Base-by-base conservation (phyloP, 2,329 filamentous ascomycete species). In the Zymoseptoria passerinii region DNA sequence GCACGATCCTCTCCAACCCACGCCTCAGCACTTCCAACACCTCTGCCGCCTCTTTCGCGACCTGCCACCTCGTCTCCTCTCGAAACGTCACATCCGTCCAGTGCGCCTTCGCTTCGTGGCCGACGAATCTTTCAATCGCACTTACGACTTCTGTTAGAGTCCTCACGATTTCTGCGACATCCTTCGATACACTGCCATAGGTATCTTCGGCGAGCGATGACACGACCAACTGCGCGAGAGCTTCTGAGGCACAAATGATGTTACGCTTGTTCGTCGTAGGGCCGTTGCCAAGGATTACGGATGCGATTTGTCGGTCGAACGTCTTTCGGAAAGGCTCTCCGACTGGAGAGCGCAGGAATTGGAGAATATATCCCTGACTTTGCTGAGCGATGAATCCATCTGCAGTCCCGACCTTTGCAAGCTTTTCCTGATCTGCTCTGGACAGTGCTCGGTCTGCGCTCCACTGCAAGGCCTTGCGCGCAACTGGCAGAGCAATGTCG, bases 141-240 rank as follows among this genome's bases (percentile, higher is more conserved):
- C 77, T 80, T 57, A 91, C 85, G 0, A 88, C 84, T 0, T 72
- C 66, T 0, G 89, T 92, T 61, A 95, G 83, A 1, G 84, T 83
- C 52, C 87, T 83, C 54, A 96, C 83, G 58, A 95, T 86, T 53
- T 75, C 76, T 0, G 88, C 83, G 1, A 97, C 84, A 63, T 94
- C 89, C 50, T 85, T 80, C 64, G 95, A 87, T n/a, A 95, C 92
- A 65, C 89, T 88, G 13, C 92, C 92, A 69, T 85, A 94, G 52
- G 81, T 81, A 71, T 97, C 92, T 72, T 97, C 92, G 3, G 78
- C 77, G 56, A 96, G 75, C 72, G 88, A 92, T 61, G 82, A 82
- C 3, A 90, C 81, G 0, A 89, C 82, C 28, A 97, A 79, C n/a
- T 58, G 55, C 28, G 62, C 63, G 0, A 95, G 75, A 0, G 87